phyloP scores from a whole-genome alignment of 2,329 filamentous ascomycete species.

The Pseudomassariella vexata region DNA sequence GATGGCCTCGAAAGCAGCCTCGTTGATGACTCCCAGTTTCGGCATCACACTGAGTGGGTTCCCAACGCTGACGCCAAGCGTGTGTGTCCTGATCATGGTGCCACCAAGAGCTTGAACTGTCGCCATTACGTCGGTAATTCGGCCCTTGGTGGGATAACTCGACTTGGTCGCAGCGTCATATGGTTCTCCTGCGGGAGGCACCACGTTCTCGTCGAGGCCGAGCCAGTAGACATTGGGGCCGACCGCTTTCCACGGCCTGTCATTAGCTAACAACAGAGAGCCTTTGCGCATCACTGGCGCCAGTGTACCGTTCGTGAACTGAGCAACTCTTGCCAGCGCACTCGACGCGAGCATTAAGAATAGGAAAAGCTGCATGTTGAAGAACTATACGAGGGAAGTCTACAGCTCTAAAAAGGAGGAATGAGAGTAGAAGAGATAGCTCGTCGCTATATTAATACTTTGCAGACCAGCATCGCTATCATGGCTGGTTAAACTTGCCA shows the following conservation, averaged over 20 bases:
- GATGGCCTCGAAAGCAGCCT: constrained; percentile 36
- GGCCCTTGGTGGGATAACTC: constrained; percentile 39
- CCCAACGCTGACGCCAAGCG: constrained; percentile 38
- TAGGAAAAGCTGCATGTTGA: constrained; percentile 11
- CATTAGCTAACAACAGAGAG: constrained; percentile 28
- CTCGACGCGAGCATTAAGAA: constrained; percentile 10
- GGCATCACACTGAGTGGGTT: constrained; percentile 42
- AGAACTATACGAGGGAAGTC: no score
- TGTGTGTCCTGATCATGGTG: constrained; percentile 38
- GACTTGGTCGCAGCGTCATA: constrained; percentile 36
- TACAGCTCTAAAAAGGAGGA: no score
- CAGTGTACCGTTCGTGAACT: no score
- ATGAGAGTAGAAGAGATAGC: no score
- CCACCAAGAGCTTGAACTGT: constrained; percentile 37
- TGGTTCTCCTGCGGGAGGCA: constrained; percentile 34
- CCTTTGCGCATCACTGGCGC: constrained; percentile 29
- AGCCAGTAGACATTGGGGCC: constrained; percentile 47
- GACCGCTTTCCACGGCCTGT: constrained; percentile 35
- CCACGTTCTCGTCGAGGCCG: constrained; percentile 43
- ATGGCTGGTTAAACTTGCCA: no score
- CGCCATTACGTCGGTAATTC: constrained; percentile 39
- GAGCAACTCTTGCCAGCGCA: constrained; percentile 10
- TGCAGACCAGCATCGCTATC: no score
- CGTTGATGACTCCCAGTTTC: constrained; percentile 30
- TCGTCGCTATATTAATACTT: no score